Evolutionary conservation across 2,329 filamentous ascomycete genomes (phyloP).

Genomic region (Colletotrichum tofieldiae): DNA sequence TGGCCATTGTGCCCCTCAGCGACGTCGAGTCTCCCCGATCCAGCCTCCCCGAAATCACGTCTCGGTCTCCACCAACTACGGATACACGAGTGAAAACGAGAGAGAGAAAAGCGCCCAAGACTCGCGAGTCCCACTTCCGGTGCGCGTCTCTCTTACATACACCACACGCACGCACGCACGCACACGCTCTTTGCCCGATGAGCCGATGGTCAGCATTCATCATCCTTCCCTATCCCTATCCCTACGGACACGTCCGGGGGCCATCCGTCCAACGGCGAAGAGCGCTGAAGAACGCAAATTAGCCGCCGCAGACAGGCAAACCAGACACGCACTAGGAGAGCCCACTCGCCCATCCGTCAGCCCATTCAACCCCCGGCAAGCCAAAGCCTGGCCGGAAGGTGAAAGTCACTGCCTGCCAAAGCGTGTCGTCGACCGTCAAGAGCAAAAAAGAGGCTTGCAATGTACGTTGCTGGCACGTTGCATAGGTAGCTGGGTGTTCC

Average conservation of each 20-base stretch:
- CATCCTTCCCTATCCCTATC: conserved; percentile 7
- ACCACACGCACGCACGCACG: background rate
- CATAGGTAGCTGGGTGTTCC: conserved; percentile 1
- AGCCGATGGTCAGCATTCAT: conserved; percentile 31
- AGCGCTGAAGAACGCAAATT: conserved; percentile 41
- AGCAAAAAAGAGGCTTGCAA: background rate
- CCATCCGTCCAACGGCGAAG: conserved; percentile 34
- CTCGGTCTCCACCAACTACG: conserved; percentile 42
- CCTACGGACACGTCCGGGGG: conserved; percentile 1
- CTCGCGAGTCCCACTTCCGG: conserved; percentile 29
- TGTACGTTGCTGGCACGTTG: conserved; percentile 16
- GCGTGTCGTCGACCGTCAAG: conserved; percentile 23
- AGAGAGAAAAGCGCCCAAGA: conserved; percentile 15
- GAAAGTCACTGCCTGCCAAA: background rate
- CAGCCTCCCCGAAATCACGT: conserved; percentile 46
- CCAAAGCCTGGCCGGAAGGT: conserved; percentile 19
- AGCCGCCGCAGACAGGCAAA: conserved; percentile 5
- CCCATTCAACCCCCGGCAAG: conserved; percentile 24
- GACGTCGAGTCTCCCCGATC: conserved; percentile 28
- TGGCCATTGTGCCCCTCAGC: conserved; percentile 24
- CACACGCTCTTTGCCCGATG: conserved; percentile 7
- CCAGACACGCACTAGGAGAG: background rate
- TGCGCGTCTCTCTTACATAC: conserved; percentile 40
- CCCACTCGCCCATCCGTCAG: conserved; percentile 7
- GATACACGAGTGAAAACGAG: conserved; percentile 3